Base-by-base conservation (phyloP, 163 green algal genomes). In the Chlamydomonas reinhardtii region DNA sequence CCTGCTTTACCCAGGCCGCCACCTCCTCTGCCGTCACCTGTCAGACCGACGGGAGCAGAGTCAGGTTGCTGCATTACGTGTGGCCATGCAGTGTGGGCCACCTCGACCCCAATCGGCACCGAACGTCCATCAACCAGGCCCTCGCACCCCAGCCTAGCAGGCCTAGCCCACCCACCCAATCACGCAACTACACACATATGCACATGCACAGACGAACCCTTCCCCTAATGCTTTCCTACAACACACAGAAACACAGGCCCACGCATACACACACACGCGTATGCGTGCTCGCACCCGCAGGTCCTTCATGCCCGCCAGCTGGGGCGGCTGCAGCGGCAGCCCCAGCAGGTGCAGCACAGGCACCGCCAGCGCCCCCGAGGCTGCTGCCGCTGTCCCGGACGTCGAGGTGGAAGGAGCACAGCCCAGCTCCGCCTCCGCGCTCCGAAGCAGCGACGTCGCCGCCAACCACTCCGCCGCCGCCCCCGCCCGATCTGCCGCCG, bases 351-450 rank as follows among this genome's bases (percentile, higher is more conserved):
- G 79, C 32, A 85, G 52, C 25, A 31, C 32, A 32, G 79, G 68
- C 32, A 78, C 69, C 32, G 68, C 54, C 35, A 72, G 52, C 22
- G 54, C 48, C 27, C 35, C 80, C 25, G 48, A 29, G 34, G 69
- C 35, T 17, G 80, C 80, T 32, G 35, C 80, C 80, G 70, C 34
- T 70, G 14, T 14, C 11, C 6, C 48, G 14, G 6, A 12, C 14
- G 48, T 20, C 48, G 12, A 56, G 1, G 48, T 56, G 11, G 48
- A 56, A 14, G 6, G 54, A 34, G 34, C 68, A 77, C 29, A 70
- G 8, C 80, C 80, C 54, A 86, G 70, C 27, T 56, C 70, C 80
- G 79, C 80, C 69, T 86, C 80, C 56, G 25, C 80, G 9, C 52
- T 43, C 0, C 56, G 70, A 35, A 79, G 34, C 69, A 86, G 56